Base-by-base conservation (phyloP, 345 rosid genomes). In the Geranium brycei region DNA sequence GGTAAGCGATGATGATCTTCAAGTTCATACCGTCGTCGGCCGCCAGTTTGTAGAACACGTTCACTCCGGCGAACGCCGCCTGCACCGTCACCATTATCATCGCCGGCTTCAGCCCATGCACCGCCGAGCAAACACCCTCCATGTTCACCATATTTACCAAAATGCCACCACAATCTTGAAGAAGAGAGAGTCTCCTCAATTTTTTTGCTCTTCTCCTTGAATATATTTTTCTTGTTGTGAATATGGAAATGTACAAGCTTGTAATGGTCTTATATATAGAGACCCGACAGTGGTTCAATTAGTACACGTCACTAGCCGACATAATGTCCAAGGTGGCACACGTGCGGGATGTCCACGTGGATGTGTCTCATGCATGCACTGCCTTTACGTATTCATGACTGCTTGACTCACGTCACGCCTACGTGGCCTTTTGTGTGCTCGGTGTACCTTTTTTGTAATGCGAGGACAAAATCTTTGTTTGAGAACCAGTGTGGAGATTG, bases 81-180 rank as follows among this genome's bases (percentile, higher is more conserved):
- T 76, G 79, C 13, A 57, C 71, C 28, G 60, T 31, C 51, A 76
- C 65, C 79, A 76, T 76, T 19, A 63, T 23, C 60, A 69, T n/a
- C n/a, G 17, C 69, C 0, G 79, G 64, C 60, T 62, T 76, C 51
- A 51, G 28, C 13, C 59, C 69, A 12, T 69, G 61, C 18, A 71
- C 5, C 7, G 57, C 57, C 55, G 57, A 16, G 23, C 58, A 12
- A 1, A 28, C 2, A 12, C 19, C 55, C 31, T n/a, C 61, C 68
- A 31, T 47, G 53, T 13, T 11, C 15, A 47, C 15, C 53, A 47
- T 47, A 13, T 2, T 47, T 2, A 13, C 53, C 13, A 47, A 0
- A 13, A 47, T 8, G 53, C 14, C 13, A 13, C 53, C 14, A 11
- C 53, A 13, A 47, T 1, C 14, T 47, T 23, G 28, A 23, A 23